Percentiles rank a stretch among this genome's conserved stretches.
Evolutionary conservation across 345 rosid genomes (phyloP).

Genomic region (Hibiscus mutabilis): DNA sequence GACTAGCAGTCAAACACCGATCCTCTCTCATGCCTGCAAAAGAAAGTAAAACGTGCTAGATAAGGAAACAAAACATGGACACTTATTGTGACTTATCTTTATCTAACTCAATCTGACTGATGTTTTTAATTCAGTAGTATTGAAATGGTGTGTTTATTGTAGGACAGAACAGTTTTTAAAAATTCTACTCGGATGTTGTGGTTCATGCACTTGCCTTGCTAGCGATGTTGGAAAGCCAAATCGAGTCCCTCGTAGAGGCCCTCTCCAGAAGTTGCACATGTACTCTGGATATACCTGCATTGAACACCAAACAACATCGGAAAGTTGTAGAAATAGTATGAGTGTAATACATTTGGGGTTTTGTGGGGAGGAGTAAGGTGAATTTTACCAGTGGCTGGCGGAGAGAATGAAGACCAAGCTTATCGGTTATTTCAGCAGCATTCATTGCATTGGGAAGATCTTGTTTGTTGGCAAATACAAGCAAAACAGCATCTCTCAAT

Average conservation of each 20-base stretch:
- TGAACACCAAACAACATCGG: background rate
- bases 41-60: background rate
- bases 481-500: slow-evolving; percentile 76
- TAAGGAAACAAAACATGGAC: background rate
- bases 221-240: slow-evolving; percentile 80
- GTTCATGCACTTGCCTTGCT: slow-evolving; percentile 30
- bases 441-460: slow-evolving; percentile 96
- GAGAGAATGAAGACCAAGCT: slow-evolving; percentile 9
- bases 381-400: slow-evolving; percentile 58
- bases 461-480: slow-evolving; percentile 88
- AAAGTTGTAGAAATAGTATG: background rate
- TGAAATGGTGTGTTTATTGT: too few relatives aligned
- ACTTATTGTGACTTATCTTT: too few relatives aligned
- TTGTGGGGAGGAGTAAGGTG: slow-evolving; percentile 29
- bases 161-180: too few relatives aligned
- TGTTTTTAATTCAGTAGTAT: background rate
- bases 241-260: slow-evolving; percentile 80
- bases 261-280: slow-evolving; percentile 43
- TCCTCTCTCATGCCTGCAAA: background rate
- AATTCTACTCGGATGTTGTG: background rate
- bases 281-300: slow-evolving; percentile 77
- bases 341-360: background rate
- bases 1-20: background rate
- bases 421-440: slow-evolving; percentile 46
- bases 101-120: background rate